Evolutionary conservation across 768 basidiomycete species (phyloP).

Genomic region (Multifurca ochricompacta): DNA sequence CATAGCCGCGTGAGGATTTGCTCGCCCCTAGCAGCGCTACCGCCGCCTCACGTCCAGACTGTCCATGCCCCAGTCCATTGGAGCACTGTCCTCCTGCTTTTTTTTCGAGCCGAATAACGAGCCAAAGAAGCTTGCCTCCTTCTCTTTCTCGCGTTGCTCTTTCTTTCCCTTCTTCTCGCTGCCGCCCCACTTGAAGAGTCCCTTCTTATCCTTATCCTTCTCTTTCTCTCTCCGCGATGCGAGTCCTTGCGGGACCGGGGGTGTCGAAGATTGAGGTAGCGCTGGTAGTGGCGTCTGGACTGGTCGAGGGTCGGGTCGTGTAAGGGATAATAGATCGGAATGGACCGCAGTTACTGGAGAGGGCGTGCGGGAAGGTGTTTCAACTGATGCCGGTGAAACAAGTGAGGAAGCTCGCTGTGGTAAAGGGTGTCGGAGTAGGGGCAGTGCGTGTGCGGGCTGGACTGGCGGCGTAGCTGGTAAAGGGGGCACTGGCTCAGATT

Average conservation of each 20-base stretch:
- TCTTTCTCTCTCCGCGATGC: slow-evolving; percentile 71
- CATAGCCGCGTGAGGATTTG: slow-evolving; percentile 64
- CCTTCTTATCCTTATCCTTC: slow-evolving; percentile 56
- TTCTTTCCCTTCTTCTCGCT: slow-evolving; percentile 44
- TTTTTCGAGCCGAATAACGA: slow-evolving; percentile 83
- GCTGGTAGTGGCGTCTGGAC: slow-evolving; percentile 8
- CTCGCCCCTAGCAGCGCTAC: slow-evolving; percentile 79
- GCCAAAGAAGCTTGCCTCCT: slow-evolving; percentile 84
- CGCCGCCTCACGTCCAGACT: slow-evolving; percentile 74
- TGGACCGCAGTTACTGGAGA: slow-evolving; percentile 35
- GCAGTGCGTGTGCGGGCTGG: slow-evolving; percentile 1
- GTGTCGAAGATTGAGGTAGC: slow-evolving; percentile 3
- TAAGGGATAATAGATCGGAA: not conserved
- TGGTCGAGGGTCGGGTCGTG: slow-evolving; percentile 16
- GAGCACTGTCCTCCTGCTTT: slow-evolving; percentile 69
- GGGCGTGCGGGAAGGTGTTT: slow-evolving; percentile 43
- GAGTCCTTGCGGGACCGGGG: slow-evolving; percentile 48
- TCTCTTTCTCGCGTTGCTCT: slow-evolving; percentile 51
- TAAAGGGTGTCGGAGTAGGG: slow-evolving; percentile 14
- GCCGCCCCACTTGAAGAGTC: slow-evolving; percentile 36
- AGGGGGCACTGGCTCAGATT: not conserved
- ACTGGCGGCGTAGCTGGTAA: not conserved
- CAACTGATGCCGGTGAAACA: slow-evolving; percentile 33
- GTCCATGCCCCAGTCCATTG: slow-evolving; percentile 29
- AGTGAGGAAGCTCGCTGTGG: slow-evolving; percentile 27